Conservation (phyloP, 2,329 filamentous ascomycete genomes). For the Penicillium sp. region DNA sequence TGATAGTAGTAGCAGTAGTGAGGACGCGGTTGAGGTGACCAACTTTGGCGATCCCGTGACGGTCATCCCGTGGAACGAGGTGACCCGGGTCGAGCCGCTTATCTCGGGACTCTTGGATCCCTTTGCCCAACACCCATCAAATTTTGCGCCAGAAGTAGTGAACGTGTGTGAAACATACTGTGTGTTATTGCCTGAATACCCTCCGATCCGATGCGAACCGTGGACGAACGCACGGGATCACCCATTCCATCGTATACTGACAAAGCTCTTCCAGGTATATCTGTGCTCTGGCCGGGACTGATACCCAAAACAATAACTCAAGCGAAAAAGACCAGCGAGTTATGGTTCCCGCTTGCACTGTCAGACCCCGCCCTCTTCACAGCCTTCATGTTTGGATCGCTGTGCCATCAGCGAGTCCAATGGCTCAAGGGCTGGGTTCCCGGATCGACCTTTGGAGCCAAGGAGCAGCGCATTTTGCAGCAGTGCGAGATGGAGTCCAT, state of each 20-base stretch:
- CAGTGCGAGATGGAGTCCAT: slow-evolving; percentile 41
- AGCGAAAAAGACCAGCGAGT: slow-evolving; percentile 14
- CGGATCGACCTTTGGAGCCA: slow-evolving; percentile 23
- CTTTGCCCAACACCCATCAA: slow-evolving; percentile 31
- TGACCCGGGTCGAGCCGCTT: slow-evolving; percentile 24
- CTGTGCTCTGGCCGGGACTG: slow-evolving; percentile 36
- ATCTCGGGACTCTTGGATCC: slow-evolving; percentile 34
- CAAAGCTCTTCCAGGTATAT: slow-evolving; percentile 22
- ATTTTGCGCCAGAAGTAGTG: slow-evolving; percentile 29
- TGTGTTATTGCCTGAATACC: slow-evolving; percentile 22
- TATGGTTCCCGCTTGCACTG: slow-evolving; percentile 38
- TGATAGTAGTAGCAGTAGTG: slow-evolving; percentile 20
- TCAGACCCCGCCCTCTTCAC: slow-evolving; percentile 36
- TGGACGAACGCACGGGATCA: not conserved
- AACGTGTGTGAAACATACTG: slow-evolving; percentile 34
- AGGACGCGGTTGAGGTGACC: slow-evolving; percentile 11
- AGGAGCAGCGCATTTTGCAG: slow-evolving; percentile 31
- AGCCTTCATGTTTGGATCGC: slow-evolving; percentile 37
- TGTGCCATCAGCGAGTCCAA: slow-evolving; percentile 39
- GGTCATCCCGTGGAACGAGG: slow-evolving; percentile 12
- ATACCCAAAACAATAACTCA: slow-evolving; percentile 20
- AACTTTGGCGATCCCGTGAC: not conserved
- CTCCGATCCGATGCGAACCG: not conserved
- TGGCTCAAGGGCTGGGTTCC: slow-evolving; percentile 34
- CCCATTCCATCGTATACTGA: not conserved